Conservation (phyloP, 495 filamentous ascomycete species). For the Xylaria nigripes region DNA sequence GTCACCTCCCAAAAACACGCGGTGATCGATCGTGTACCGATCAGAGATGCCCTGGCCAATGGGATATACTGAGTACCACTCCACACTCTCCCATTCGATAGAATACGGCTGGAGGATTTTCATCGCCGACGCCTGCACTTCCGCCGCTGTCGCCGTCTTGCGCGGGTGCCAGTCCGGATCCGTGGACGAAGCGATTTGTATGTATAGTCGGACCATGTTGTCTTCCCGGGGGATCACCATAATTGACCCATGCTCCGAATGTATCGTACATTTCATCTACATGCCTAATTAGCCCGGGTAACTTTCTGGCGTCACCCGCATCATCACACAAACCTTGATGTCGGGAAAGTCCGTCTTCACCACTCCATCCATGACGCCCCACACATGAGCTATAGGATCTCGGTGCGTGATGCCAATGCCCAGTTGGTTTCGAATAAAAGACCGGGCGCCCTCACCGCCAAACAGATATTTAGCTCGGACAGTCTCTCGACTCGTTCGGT, state of each 20-base stretch:
- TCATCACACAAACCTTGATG: constrained; percentile 43
- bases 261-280: constrained; percentile 88
- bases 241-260: constrained; percentile 60
- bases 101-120: constrained; percentile 59
- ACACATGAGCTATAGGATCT: constrained; percentile 58
- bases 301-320: constrained; percentile 1
- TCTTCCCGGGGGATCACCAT: constrained; percentile 70
- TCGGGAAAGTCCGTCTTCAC: constrained; percentile 71
- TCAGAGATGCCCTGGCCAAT: constrained; percentile 68
- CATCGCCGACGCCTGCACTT: constrained; percentile 58
- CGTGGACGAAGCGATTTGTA: constrained; percentile 62
- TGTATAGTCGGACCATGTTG: constrained; percentile 67
- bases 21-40: constrained; percentile 55
- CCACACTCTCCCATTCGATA: constrained; percentile 61
- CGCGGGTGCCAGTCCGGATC: constrained; percentile 54
- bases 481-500: constrained; percentile 54
- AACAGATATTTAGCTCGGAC: constrained; percentile 53
- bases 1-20: constrained; percentile 73
- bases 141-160: constrained; percentile 54
- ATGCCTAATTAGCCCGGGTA: constrained; percentile 11
- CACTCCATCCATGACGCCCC: constrained; percentile 72
- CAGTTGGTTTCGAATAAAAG: constrained; percentile 50
- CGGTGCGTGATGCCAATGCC: constrained; percentile 57
- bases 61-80: constrained; percentile 63
- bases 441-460: constrained; percentile 52